Evolutionary conservation across 495 filamentous ascomycete genomes (phyloP), one percentile per base, ranked within the genome.

Genomic region (Podospora bellae-mahoneyi): DNA sequence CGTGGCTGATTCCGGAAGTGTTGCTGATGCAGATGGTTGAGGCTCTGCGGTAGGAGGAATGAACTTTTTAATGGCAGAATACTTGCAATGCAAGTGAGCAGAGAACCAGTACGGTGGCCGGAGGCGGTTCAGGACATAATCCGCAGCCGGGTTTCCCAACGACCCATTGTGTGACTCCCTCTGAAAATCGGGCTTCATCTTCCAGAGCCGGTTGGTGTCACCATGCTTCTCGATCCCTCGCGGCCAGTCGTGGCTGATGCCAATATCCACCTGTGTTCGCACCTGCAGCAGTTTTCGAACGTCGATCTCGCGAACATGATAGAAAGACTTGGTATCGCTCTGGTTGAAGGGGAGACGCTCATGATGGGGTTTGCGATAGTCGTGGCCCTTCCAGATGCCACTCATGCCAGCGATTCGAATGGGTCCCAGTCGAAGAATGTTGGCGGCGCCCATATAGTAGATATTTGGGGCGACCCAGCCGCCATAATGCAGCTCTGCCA

Each of bases 381-480:
- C 88, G 72, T 89, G 90, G 0, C 85, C 87, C 74, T 96, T 96
- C 89, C 92, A 97, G 67, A 98, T 99, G 4, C 95, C 96, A 26
- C 90, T 92, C 79, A 98, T 82, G 0, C 89, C 93, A n/a, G 91
- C 90, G 67, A 99, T 96, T 3, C 95, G 89, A 20, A 98, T 78
- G 2, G 90, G 87, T 3, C 94, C 94, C 61, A 92, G 84, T 18
- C 90, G 89, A 5, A 99, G 72, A 9, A 97, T 88, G 71, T 94
- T 96, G 28, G 95, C 91, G 15, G 93, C 93, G 56, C 95, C 95
- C 71, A 98, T 78, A 80, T 96, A 99, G 82, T 96, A 99, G 63
- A 99, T 99, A 64, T 94, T 97, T 19, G 91, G 93, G 1, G 94
- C 94, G 2, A 92, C 95, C 95, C 95, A 99, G 53, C 95, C 95